Evolutionary conservation across 805 yeast genomes (phyloP), one percentile per base, ranked within the genome.

Genomic region (Hyphopichia homilentoma): DNA sequence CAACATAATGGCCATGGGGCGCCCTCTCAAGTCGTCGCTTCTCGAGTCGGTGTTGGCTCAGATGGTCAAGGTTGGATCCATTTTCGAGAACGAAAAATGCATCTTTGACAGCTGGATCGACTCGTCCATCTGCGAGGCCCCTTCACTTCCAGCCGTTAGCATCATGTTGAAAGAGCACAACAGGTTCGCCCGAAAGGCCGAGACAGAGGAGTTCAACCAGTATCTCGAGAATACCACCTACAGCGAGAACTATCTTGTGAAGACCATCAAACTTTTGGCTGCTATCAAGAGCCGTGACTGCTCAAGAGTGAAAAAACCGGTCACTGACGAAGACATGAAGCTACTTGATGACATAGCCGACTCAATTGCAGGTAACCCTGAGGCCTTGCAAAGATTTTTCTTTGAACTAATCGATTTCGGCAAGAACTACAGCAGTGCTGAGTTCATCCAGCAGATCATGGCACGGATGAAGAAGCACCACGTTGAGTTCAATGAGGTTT

Each of bases 61-160:
- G 31, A 44, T 61, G 25, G 39, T 52, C 9, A 39, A 46, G 24
- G 50, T 46, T 4, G 62, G 52, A 23, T 48, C 65, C 2, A 32
- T 63, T 12, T 61, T 61, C 35, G 68, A 60, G 20, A 55, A 59
- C 25, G 16, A 57, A 14, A 30, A 38, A 5, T 42, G 32, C 5
- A 28, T 56, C 3, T 39, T 56, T 21, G 43, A 47, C 12, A 32
- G 42, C 6, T 66, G 72, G 72, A 40, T 40, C 12, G 30, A 38
- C 5, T 31, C 48, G 1, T 39, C 45, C 5, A 48, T 45, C 27
- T 40, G 48, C 25, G 49, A 42, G 14, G 33, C 45, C 12, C 59
- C 64, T 2, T 42, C 49, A 17, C 57, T 57, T 3, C 48, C 44
- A 32, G 44, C 56, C 3, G 37, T 64, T 25, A 50, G 54, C 1